Conservation (phyloP, 225 moss, liverwort and hornwort genomes). For the Antitrichia curtipendula region DNA sequence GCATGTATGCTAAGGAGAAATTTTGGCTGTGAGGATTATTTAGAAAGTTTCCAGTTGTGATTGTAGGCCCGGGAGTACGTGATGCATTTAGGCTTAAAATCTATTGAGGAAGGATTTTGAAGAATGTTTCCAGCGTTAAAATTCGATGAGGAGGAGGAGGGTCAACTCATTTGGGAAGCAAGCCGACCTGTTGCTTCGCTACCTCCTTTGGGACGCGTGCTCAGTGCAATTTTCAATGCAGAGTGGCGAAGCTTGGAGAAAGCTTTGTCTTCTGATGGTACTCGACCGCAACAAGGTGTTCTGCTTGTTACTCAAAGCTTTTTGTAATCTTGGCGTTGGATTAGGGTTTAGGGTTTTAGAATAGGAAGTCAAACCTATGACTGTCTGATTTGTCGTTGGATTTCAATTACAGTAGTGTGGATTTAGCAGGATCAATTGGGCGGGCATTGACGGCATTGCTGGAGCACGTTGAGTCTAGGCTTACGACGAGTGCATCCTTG, state of each 20-base stretch:
- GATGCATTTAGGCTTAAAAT: neutral
- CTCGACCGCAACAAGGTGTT: constrained; percentile 36
- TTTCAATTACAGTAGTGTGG: neutral
- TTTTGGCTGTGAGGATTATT: neutral
- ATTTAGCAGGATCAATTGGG: constrained; percentile 41
- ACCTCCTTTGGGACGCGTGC: constrained; percentile 57
- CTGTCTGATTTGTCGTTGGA: neutral
- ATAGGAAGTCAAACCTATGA: neutral
- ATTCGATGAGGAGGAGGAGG: constrained; percentile 20
- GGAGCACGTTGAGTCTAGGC: constrained; percentile 40
- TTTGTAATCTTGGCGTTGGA: neutral
- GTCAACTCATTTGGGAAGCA: constrained; percentile 23
- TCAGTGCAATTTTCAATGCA: constrained; percentile 44
- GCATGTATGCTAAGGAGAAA: neutral
- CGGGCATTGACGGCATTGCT: constrained; percentile 38
- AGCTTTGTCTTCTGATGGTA: constrained; percentile 10
- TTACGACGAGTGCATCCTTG: constrained; percentile 19
- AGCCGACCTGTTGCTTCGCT: constrained; percentile 6
- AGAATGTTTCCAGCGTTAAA: constrained; percentile 24
- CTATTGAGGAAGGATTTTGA: neutral
- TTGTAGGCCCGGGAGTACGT: neutral
- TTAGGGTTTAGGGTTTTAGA: constrained; percentile 8
- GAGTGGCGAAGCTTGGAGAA: constrained; percentile 55
- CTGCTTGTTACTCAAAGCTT: neutral
- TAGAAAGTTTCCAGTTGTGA: neutral